Percentiles rank a stretch among this genome's conserved stretches.
Conservation (phyloP, 169 alveolate genomes). For the Plasmodium vinckei region DNA sequence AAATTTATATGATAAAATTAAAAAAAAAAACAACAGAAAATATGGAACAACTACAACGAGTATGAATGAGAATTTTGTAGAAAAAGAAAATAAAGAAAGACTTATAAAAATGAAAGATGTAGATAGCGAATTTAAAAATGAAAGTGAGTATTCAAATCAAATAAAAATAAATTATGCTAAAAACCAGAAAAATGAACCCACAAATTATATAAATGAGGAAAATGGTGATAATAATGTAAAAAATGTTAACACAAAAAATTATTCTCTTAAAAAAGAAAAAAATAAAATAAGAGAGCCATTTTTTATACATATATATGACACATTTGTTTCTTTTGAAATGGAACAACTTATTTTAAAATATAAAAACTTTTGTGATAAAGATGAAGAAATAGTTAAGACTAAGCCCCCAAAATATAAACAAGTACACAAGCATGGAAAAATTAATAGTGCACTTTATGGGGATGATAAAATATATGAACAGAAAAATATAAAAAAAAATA, state of each 20-base stretch:
- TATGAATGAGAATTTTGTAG: background rate
- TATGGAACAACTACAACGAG: conserved; percentile 1
- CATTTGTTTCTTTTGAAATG: conserved; percentile 67
- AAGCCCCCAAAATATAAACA: background rate
- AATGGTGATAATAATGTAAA: conserved; percentile 18
- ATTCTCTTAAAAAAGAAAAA: conserved; percentile 1
- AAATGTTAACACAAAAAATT: conserved; percentile 15
- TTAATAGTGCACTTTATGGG: background rate
- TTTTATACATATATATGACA: conserved; percentile 54
- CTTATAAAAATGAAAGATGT: conserved; percentile 25
- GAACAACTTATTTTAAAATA: conserved; percentile 29
- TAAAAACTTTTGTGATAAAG: background rate
- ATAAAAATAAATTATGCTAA: conserved; percentile 16
- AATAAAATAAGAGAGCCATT: conserved; percentile 57
- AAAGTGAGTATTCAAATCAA: conserved; percentile 13
- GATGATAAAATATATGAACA: background rate
- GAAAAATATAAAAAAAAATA: background rate
- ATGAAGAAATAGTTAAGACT: conserved; percentile 34
- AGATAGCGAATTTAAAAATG: conserved; percentile 59
- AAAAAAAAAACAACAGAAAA: conserved; percentile 14
- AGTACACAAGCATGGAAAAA: conserved; percentile 27
- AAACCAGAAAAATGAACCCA: background rate
- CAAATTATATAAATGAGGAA: conserved; percentile 29
- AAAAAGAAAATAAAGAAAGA: conserved; percentile 30
- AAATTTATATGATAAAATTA: conserved; percentile 25